Conservation (phyloP, 306 rosid species). For the Sechiopsis laciniata region DNA sequence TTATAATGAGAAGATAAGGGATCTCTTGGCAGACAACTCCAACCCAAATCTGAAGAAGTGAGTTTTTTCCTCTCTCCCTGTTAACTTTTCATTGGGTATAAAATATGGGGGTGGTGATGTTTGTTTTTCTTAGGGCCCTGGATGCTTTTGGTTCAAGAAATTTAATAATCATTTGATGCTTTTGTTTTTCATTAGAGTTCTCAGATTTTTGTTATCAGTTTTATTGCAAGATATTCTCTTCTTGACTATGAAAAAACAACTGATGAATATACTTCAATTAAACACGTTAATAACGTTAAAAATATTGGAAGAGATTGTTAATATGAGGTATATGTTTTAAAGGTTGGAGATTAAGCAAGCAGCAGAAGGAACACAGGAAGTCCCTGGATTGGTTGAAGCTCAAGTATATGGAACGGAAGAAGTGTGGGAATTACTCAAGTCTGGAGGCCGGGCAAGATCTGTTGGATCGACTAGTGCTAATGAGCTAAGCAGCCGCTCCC, state of each 20-base stretch:
- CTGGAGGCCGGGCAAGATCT: conserved; percentile 76
- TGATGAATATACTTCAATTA: not conserved
- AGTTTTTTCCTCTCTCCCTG: conserved; percentile 30
- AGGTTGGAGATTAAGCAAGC: conserved; percentile 96
- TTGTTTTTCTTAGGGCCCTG: not conserved
- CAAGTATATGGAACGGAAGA: conserved; percentile 55
- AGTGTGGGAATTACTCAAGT: conserved; percentile 77
- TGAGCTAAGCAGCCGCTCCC: conserved; percentile 96
- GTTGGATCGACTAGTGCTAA: conserved; percentile 95
- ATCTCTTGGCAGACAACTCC: conserved; percentile 73
- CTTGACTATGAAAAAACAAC: not conserved
- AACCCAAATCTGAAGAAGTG: conserved; percentile 73
- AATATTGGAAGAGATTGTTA: not conserved
- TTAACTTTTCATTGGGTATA: not conserved
- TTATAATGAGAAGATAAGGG: conserved; percentile 87
- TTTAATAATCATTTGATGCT: not conserved
- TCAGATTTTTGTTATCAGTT: not conserved
- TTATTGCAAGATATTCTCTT: not conserved
- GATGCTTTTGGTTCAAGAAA: conserved; percentile 5
- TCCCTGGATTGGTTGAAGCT: conserved; percentile 87
- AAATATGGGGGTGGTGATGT: not conserved
- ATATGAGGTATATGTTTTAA: conserved; percentile 7
- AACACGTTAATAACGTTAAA: not conserved
- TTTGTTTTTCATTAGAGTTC: not conserved
- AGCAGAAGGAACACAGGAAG: conserved; percentile 91